Percentiles rank a stretch among this genome's conserved stretches.
These are phyloP conservation scores for Schwanniomyces yamadae DNA, from an alignment of 805 yeast species.

Conservation along the genomic window DNA sequence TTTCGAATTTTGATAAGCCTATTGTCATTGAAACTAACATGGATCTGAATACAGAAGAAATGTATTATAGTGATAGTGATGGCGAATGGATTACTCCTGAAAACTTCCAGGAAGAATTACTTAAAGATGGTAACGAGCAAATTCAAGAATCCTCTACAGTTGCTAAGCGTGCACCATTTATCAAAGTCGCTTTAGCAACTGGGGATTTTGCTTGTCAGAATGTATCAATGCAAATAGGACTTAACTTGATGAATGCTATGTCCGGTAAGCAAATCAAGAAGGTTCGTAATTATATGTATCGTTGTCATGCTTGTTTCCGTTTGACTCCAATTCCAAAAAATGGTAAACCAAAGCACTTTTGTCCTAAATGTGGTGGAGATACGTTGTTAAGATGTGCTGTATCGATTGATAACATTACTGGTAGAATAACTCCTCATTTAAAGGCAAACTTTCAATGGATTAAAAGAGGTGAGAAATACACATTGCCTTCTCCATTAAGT, in stretches of 20 bases:
- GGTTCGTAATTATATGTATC: constrained; percentile 86
- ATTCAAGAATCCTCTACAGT: constrained; percentile 35
- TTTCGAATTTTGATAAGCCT: no score
- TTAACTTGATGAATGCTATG: constrained; percentile 78
- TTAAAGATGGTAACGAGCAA: constrained; percentile 65
- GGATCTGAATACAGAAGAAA: constrained; percentile 42
- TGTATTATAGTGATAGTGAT: constrained; percentile 72
- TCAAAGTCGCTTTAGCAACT: constrained; percentile 82
- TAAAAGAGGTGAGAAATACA: constrained; percentile 78
- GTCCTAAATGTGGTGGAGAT: constrained; percentile 93
- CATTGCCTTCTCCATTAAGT: constrained; percentile 85
- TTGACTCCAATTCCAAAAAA: constrained; percentile 75
- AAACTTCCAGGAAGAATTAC: constrained; percentile 66
- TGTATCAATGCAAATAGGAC: constrained; percentile 86
- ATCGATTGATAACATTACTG: constrained; percentile 73
- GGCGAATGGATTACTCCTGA: constrained; percentile 93
- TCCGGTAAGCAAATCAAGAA: constrained; percentile 83
- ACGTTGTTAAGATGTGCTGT: constrained; percentile 90
- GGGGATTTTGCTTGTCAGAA: constrained; percentile 98
- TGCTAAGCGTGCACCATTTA: constrained; percentile 26
- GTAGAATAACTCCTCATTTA: constrained; percentile 82
- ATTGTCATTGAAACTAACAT: no score
- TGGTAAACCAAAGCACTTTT: constrained; percentile 80
- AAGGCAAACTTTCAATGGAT: constrained; percentile 94
- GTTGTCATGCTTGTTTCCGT: constrained; percentile 96